phyloP scores from a whole-genome alignment of 306 rosid genomes.

The Hippophae tibetana region DNA sequence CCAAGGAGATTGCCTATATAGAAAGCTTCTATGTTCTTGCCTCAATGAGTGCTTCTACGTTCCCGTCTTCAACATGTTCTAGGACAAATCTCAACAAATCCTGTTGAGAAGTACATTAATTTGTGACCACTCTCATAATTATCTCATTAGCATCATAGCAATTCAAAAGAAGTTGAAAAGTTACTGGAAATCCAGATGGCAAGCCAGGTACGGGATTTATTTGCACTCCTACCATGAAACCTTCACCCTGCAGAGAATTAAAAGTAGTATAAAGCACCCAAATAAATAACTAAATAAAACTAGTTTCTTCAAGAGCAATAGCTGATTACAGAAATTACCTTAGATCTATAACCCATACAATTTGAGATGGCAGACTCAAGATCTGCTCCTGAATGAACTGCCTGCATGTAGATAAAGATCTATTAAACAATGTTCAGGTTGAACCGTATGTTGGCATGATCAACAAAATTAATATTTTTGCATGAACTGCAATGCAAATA shows the following conservation, averaged over 20 bases:
- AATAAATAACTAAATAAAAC: background rate
- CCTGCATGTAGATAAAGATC: slow-evolving; percentile 8
- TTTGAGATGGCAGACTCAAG: slow-evolving; percentile 25
- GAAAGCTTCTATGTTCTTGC: slow-evolving; percentile 30
- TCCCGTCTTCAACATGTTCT: slow-evolving; percentile 64
- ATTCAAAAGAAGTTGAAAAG: slow-evolving; percentile 21
- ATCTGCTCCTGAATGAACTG: slow-evolving; percentile 31
- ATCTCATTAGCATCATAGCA: background rate
- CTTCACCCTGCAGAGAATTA: slow-evolving; percentile 70
- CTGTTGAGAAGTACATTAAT: slow-evolving; percentile 32
- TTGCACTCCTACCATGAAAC: slow-evolving; percentile 98
- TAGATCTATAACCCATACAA: slow-evolving; percentile 17
- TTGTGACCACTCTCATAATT: slow-evolving; percentile 12
- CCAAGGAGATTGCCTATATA: slow-evolving; percentile 6
- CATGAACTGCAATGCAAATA: too few relatives aligned
- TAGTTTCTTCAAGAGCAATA: too few relatives aligned
- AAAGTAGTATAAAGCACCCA: too few relatives aligned
- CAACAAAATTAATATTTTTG: too few relatives aligned
- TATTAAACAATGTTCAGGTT: too few relatives aligned
- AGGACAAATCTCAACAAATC: slow-evolving; percentile 56
- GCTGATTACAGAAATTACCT: slow-evolving; percentile 15
- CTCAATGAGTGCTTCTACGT: slow-evolving; percentile 77
- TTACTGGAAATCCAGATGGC: slow-evolving; percentile 83
- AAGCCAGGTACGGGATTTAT: slow-evolving; percentile 83
- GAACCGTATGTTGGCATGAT: too few relatives aligned